Conservation (phyloP, 2,329 filamentous ascomycete species). For the Penicillium freii region DNA sequence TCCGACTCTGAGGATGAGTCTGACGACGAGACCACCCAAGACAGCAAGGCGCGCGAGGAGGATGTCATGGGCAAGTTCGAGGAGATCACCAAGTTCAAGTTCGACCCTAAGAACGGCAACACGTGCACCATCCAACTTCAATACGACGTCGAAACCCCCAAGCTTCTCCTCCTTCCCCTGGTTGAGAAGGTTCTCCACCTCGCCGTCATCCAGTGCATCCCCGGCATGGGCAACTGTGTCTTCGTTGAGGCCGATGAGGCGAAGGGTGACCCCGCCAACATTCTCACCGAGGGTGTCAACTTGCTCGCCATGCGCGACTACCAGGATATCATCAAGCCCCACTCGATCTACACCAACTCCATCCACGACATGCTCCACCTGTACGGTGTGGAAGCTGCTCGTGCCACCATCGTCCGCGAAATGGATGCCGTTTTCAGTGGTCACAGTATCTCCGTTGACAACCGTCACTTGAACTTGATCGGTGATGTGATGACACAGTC, state of each 20-base stretch:
- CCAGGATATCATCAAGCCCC: constrained; percentile 78
- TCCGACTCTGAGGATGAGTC: constrained; percentile 42
- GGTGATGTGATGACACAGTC: constrained; percentile 97
- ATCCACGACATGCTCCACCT: constrained; percentile 78
- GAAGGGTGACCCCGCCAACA: constrained; percentile 47
- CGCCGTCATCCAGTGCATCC: constrained; percentile 83
- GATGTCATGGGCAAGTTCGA: constrained; percentile 63
- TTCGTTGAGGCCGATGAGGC: constrained; percentile 62
- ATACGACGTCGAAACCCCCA: constrained; percentile 76
- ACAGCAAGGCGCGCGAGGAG: constrained; percentile 56
- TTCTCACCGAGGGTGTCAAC: constrained; percentile 84
- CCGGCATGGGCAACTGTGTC: constrained; percentile 70
- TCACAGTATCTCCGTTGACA: constrained; percentile 90
- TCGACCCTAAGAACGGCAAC: constrained; percentile 69
- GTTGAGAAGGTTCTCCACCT: constrained; percentile 77
- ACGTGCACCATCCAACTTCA: constrained; percentile 80
- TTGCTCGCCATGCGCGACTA: constrained; percentile 87
- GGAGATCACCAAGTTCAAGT: constrained; percentile 74
- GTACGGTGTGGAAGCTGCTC: constrained; percentile 92
- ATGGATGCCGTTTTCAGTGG: constrained; percentile 80
- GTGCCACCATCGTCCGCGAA: constrained; percentile 81
- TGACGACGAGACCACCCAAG: constrained; percentile 40
- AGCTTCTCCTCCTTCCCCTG: constrained; percentile 88
- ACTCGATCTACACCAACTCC: constrained; percentile 87
- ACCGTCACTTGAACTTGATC: constrained; percentile 89